These are phyloP conservation scores for Leccinum subtestaceum DNA, from an alignment of 768 basidiomycete genomes.

Conservation along the genomic window DNA sequence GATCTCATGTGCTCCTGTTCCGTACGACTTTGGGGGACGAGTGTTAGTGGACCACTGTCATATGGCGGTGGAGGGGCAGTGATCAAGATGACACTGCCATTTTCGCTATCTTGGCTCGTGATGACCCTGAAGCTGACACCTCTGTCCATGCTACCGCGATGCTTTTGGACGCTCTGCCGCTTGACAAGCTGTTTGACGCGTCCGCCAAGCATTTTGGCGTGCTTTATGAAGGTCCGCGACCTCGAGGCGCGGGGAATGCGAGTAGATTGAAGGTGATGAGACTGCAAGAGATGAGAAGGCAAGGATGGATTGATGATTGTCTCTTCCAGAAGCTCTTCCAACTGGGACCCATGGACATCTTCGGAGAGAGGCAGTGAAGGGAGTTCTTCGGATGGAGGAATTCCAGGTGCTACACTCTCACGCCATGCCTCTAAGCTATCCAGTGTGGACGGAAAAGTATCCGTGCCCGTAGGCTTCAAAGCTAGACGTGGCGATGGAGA, in stretches of 20 bases:
- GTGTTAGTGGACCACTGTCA: constrained; percentile 8
- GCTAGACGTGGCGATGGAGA: constrained; percentile 16
- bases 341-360: constrained; percentile 2
- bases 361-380: constrained; percentile 14
- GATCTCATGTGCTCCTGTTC: constrained; percentile 13
- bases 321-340: constrained; percentile 10
- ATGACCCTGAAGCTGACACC: constrained; percentile 17
- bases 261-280: background rate
- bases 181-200: constrained; percentile 29
- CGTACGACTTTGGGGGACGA: constrained; percentile 4
- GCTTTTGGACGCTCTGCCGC: constrained; percentile 9
- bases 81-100: constrained; percentile 32
- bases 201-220: constrained; percentile 28
- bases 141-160: constrained; percentile 21
- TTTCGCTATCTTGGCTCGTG: constrained; percentile 29
- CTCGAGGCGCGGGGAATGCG: constrained; percentile 6
- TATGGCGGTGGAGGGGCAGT: constrained; percentile 30
- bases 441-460: constrained; percentile 31
- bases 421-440: constrained; percentile 31
- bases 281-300: constrained; percentile 7
- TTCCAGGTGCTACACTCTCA: constrained; percentile 18
- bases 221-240: constrained; percentile 23
- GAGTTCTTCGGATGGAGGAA: constrained; percentile 17
- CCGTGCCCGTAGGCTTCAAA: constrained; percentile 29
- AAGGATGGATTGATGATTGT: constrained; percentile 4